These are phyloP conservation scores for Pisolithus sp. DNA, from an alignment of 768 basidiomycete genomes.

Conservation along the genomic window DNA sequence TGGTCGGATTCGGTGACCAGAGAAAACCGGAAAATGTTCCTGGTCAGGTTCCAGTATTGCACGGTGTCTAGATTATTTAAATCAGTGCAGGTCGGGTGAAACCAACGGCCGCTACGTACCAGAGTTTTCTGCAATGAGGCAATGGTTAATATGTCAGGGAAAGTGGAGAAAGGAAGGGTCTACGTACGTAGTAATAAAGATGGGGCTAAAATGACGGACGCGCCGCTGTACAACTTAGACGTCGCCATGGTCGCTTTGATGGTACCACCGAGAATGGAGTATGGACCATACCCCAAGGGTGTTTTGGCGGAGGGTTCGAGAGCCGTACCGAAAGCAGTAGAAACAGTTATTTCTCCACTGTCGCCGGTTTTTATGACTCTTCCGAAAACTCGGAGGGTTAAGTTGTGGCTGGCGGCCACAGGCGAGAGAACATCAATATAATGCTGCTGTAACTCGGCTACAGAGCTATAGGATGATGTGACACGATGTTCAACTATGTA, in stretches of 20 bases:
- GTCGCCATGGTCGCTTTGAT: constrained; percentile 28
- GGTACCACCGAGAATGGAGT: constrained; percentile 21
- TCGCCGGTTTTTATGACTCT: constrained; percentile 28
- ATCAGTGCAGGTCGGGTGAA: neutral
- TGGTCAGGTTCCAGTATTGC: constrained; percentile 16
- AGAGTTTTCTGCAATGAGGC: constrained; percentile 10
- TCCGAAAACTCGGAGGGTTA: constrained; percentile 56
- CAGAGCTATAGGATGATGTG: constrained; percentile 7
- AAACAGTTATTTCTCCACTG: constrained; percentile 44
- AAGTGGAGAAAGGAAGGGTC: neutral
- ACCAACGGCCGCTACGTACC: constrained; percentile 4
- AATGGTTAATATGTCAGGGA: neutral
- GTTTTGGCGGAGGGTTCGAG: constrained; percentile 65
- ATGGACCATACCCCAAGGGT: constrained; percentile 20
- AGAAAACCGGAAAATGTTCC: constrained; percentile 56
- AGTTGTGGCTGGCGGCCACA: constrained; percentile 46
- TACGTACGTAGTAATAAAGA: constrained; percentile 9
- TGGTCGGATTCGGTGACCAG: constrained; percentile 11
- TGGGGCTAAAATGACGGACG: constrained; percentile 12
- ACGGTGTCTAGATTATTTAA: constrained; percentile 8
- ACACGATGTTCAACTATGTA: neutral
- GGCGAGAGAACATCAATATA: constrained; percentile 26
- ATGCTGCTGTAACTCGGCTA: constrained; percentile 14
- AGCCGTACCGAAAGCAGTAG: constrained; percentile 40
- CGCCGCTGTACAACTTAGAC: constrained; percentile 3